Percentiles rank a stretch among this genome's conserved stretches.
Conservation (phyloP, 768 basidiomycete genomes). For the Serendipita sp. region DNA sequence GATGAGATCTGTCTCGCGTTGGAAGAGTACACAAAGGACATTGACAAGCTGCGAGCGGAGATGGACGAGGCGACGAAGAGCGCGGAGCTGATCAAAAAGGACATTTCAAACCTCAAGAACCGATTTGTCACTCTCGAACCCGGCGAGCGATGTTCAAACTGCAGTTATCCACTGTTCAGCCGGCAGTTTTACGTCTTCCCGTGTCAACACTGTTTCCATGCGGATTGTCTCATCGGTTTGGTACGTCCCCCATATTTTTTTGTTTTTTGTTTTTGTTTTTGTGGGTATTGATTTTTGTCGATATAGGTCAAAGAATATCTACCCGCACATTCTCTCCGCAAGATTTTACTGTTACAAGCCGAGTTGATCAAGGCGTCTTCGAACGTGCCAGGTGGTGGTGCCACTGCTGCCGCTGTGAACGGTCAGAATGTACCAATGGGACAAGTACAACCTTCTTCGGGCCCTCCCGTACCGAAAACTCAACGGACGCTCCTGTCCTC, state of each 20-base stretch:
- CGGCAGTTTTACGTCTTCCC: constrained; percentile 98
- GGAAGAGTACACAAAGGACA: constrained; percentile 85
- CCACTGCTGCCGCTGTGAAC: not conserved
- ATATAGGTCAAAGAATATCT: constrained; percentile 80
- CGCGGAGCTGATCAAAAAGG: constrained; percentile 84
- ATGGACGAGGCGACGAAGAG: constrained; percentile 92
- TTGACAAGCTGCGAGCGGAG: constrained; percentile 74
- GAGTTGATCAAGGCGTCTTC: constrained; percentile 52
- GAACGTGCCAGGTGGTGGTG: not conserved
- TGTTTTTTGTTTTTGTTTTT: not conserved
- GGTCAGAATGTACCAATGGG: not conserved
- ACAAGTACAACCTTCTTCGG: not conserved
- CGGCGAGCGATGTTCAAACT: constrained; percentile 71
- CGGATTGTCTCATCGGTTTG: constrained; percentile 87
- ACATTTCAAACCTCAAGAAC: constrained; percentile 67
- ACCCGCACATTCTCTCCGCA: constrained; percentile 61
- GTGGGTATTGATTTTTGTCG: not conserved
- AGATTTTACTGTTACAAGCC: constrained; percentile 71
- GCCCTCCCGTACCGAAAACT: not conserved
- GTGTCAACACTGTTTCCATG: constrained; percentile 94
- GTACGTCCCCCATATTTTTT: constrained; percentile 32
- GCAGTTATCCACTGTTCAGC: constrained; percentile 56
- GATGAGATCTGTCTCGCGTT: constrained; percentile 93
- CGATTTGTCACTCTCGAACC: constrained; percentile 87
- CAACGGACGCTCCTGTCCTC: not conserved